These are phyloP conservation scores for Phaseolus coccineus DNA, from an alignment of 331 rosid genomes.

Conservation along the genomic window DNA sequence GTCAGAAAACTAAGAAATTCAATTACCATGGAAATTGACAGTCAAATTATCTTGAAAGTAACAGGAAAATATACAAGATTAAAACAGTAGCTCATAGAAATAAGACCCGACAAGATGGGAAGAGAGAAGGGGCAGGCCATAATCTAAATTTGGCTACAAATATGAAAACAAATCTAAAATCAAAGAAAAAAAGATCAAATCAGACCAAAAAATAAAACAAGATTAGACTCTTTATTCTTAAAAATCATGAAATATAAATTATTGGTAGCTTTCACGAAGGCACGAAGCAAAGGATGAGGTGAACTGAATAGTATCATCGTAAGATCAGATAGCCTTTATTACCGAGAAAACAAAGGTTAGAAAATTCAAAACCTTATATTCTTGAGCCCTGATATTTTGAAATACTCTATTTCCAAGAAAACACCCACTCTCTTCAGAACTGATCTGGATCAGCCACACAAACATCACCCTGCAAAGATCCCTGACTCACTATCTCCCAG, in stretches of 20 bases:
- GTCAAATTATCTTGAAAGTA: conserved; percentile 43
- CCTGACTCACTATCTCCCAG: conserved; percentile 76
- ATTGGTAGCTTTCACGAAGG: conserved; percentile 5
- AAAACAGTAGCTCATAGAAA: conserved; percentile 35
- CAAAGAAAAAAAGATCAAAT: background rate
- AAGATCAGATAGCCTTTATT: conserved; percentile 36
- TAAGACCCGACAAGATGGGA: conserved; percentile 31
- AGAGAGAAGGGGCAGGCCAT: conserved; percentile 24
- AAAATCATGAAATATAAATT: conserved; percentile 26
- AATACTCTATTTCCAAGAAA: conserved; percentile 51
- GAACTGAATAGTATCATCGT: background rate
- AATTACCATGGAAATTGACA: conserved; percentile 49
- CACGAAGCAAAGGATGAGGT: background rate
- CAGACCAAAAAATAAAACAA: background rate
- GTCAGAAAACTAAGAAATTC: conserved; percentile 68
- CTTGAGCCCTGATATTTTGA: conserved; percentile 65
- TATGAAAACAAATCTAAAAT: conserved; percentile 21
- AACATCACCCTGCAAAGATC: conserved; percentile 82
- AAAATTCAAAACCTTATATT: conserved; percentile 76
- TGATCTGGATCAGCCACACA: conserved; percentile 59
- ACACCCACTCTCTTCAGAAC: conserved; percentile 62
- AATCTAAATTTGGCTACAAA: conserved; percentile 37
- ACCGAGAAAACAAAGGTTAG: conserved; percentile 44
- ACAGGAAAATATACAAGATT: conserved; percentile 11
- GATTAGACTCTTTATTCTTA: conserved; percentile 16